Evolutionary conservation across 2,329 filamentous ascomycete species (phyloP).

Genomic region (Hortaea werneckii): DNA sequence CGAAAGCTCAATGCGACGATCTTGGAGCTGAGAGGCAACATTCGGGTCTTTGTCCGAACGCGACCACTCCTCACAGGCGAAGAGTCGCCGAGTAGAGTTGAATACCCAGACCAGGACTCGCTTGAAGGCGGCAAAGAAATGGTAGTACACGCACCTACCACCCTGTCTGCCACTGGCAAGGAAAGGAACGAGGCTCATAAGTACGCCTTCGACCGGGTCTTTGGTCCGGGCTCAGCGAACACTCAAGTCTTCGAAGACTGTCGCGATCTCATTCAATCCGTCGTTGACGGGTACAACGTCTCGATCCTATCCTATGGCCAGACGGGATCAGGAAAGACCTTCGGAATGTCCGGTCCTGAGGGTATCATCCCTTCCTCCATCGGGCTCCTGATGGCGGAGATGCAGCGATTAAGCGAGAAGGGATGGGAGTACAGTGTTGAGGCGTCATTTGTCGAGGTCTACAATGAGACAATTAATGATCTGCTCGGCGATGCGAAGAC

Average conservation of each 20-base stretch:
- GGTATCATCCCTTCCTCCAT: conserved; percentile 95
- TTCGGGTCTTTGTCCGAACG: conserved; percentile 94
- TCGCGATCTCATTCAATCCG: conserved; percentile 90
- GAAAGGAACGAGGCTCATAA: conserved; percentile 68
- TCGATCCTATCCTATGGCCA: conserved; percentile 99
- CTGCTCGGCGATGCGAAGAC: conserved; percentile 63
- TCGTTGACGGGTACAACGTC: conserved; percentile 94
- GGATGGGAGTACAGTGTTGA: conserved; percentile 94
- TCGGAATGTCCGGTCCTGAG: conserved; percentile 82
- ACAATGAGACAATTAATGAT: conserved; percentile 95
- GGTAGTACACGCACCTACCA: conserved; percentile 69
- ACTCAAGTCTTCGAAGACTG: conserved; percentile 90
- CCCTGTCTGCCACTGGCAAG: conserved; percentile 68
- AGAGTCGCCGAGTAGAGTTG: conserved; percentile 58
- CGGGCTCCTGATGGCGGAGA: conserved; percentile 84
- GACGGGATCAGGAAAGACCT: conserved; percentile 92
- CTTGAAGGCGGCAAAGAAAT: conserved; percentile 82
- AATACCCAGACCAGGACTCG: conserved; percentile 57
- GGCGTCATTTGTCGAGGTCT: conserved; percentile 92
- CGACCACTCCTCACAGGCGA: conserved; percentile 59
- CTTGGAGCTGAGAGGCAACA: conserved; percentile 95
- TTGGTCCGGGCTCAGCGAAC: conserved; percentile 67
- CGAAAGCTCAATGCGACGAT: conserved; percentile 95
- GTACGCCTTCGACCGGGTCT: conserved; percentile 91
- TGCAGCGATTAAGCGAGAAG: conserved; percentile 72